Evolutionary conservation across 164 flowering plant species (phyloP), one percentile per base, ranked within the genome.

Genomic region (Kingdonia uniflora): DNA sequence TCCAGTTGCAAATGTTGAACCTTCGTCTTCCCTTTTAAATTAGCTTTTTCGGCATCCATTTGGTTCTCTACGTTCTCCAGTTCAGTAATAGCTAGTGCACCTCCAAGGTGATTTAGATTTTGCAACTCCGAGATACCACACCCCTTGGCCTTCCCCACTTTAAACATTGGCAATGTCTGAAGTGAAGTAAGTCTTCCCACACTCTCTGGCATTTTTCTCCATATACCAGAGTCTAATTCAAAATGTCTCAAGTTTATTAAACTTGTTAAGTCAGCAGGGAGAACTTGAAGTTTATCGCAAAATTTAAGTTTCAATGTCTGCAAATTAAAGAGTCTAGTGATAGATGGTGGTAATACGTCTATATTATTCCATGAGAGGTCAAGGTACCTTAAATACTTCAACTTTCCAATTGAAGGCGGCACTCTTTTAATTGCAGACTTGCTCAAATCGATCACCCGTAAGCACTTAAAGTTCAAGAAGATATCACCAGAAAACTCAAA

Each of bases 131-230:
- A 13, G n/a, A 62, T 49, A 3, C 42, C 21, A n/a, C 29, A 26
- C 19, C 59, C 59, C 13, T 13, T 40, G 11, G 44, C 51, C 6
- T 57, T 1, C 13, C 54, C 47, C 19, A 60, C 59, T 0, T 23
- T 29, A 45, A 65, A 51, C 6, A 20, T 13, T 1, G 66, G 38
- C 19, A 54, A 17, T 3, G 68, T 65, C 38, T 58, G 67, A 11
- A 70, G 62, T 0, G 25, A 11, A 49, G 13, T 20, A 14, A 62
- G 20, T 13, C 19, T 5, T n/a, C 49, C 51, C 15, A 55, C 19
- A 12, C 7, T 14, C 11, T 14, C 19, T 19, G 35, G 53, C 35
- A 40, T 52, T 33, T 38, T 19, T 12, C n/a, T 20, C 44, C 14
- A 20, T 47, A 11, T 47, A 47, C 50, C 0, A 8, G 15, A 21